These are phyloP conservation scores for Elaeis guineensis DNA, from an alignment of 176 grass and related monocot genomes.

Conservation along the genomic window DNA sequence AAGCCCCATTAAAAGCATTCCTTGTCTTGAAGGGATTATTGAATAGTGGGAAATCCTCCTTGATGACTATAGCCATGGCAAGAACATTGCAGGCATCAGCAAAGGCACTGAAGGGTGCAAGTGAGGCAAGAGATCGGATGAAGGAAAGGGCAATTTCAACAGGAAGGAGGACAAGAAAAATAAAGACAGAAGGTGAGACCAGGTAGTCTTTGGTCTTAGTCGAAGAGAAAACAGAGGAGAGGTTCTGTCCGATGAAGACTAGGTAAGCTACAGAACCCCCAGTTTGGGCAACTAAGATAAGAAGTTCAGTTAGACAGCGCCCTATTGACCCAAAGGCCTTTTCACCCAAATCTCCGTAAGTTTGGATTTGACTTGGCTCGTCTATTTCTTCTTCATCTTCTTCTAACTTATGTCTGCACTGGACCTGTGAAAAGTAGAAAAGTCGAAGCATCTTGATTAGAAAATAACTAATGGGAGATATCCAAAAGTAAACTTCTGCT, in stretches of 20 bases:
- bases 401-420: slow-evolving; percentile 62
- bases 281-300: slow-evolving; percentile 66
- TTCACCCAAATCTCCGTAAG: slow-evolving; percentile 72
- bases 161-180: slow-evolving; percentile 71
- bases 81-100: slow-evolving; percentile 78
- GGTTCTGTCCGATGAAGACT: slow-evolving; percentile 90
- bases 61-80: slow-evolving; percentile 80
- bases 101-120: slow-evolving; percentile 82
- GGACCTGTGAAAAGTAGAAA: slow-evolving; percentile 43
- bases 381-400: slow-evolving; percentile 31
- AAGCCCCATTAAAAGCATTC: slow-evolving; percentile 66
- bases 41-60: slow-evolving; percentile 58
- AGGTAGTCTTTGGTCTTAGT: not conserved
- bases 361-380: slow-evolving; percentile 20
- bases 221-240: slow-evolving; percentile 50
- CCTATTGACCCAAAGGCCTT: slow-evolving; percentile 62
- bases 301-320: slow-evolving; percentile 60
- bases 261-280: slow-evolving; percentile 74
- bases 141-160: slow-evolving; percentile 70
- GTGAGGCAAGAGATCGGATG: slow-evolving; percentile 57
- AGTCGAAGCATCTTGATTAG: not conserved
- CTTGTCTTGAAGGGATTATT: slow-evolving; percentile 47
- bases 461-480: not conserved
- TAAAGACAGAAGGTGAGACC: slow-evolving; percentile 31
- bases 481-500: no score